These are phyloP conservation scores for Angophora floribunda DNA, from an alignment of 345 rosid genomes.

Conservation along the genomic window DNA sequence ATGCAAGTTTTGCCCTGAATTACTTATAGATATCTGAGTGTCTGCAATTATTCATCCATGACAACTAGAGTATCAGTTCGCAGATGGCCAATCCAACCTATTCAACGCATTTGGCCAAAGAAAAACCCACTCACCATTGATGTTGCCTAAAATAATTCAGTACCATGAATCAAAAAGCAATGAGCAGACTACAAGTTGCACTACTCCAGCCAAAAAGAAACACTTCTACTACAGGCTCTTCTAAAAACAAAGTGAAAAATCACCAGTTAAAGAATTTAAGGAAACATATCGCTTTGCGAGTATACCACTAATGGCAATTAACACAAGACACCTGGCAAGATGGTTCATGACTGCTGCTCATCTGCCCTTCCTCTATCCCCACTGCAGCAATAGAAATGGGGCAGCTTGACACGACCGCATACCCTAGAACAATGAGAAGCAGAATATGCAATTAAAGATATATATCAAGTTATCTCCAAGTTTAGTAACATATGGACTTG, in stretches of 20 bases:
- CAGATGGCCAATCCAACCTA: not conserved
- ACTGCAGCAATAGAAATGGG: conserved; percentile 94
- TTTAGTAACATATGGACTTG: not conserved
- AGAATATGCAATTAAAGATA: not conserved
- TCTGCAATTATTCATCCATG: not conserved
- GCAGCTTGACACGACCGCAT: conserved; percentile 85
- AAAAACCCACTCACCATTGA: not conserved
- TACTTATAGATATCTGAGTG: not conserved
- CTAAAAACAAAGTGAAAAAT: not conserved
- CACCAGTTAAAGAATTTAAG: not conserved
- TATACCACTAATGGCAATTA: not conserved
- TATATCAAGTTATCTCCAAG: not conserved
- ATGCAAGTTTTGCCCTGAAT: not conserved
- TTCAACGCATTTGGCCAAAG: not conserved
- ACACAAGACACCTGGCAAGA: not conserved
- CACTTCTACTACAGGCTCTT: not conserved
- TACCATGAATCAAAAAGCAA: not conserved
- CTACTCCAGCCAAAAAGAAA: not conserved
- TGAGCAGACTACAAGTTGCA: not conserved
- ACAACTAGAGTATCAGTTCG: not conserved
- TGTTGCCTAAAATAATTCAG: not conserved
- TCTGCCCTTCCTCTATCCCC: conserved; percentile 40
- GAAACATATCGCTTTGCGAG: not conserved
- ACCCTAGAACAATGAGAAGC: conserved; percentile 32
- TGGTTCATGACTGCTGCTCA: conserved; percentile 3